A percentile compares a stretch with the other conserved stretches of the same genome.
Evolutionary conservation across 306 rosid genomes (phyloP).

Genomic region (Vicia sativa): DNA sequence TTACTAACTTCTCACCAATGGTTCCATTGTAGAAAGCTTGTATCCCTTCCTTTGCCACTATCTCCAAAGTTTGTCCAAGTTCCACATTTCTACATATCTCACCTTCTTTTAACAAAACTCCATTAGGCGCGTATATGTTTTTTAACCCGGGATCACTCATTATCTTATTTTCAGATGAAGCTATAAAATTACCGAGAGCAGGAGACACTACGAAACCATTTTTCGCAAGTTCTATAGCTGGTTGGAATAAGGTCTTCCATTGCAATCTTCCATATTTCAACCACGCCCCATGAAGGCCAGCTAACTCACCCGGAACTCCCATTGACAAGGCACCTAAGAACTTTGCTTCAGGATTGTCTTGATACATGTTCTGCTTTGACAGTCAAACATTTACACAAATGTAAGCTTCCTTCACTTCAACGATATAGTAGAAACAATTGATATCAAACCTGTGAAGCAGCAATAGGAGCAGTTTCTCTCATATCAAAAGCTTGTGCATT

Average conservation of each 20-base stretch:
- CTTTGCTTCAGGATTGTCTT: conserved; percentile 57
- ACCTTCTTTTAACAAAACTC: conserved; percentile 61
- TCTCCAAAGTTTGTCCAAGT: conserved; percentile 67
- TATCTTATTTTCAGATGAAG: conserved; percentile 27
- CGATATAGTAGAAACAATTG: conserved; percentile 38
- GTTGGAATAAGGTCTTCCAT: conserved; percentile 75
- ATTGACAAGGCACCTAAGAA: conserved; percentile 60
- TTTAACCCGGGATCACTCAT: conserved; percentile 72
- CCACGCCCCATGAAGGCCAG: conserved; percentile 94
- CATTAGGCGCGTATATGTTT: conserved; percentile 71
- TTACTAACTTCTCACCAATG: conserved; percentile 73
- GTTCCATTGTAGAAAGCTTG: conserved; percentile 78
- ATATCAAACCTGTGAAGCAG: conserved; percentile 77
- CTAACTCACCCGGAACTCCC: conserved; percentile 93
- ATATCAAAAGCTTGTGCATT: conserved; percentile 70
- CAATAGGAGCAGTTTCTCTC: conserved; percentile 92
- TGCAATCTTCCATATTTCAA: conserved; percentile 67
- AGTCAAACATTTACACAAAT: conserved; percentile 29
- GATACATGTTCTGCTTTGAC: conserved; percentile 77
- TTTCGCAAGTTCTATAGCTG: conserved; percentile 77
- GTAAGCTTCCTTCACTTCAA: conserved; percentile 11
- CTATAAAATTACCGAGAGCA: conserved; percentile 45
- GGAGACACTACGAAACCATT: conserved; percentile 71
- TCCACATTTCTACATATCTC: conserved; percentile 69
- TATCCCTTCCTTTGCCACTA: conserved; percentile 73